A percentile compares a stretch with the other conserved stretches of the same genome.
Evolutionary conservation across 768 basidiomycete genomes (phyloP).

Genomic region (Filobasidium wieringae): DNA sequence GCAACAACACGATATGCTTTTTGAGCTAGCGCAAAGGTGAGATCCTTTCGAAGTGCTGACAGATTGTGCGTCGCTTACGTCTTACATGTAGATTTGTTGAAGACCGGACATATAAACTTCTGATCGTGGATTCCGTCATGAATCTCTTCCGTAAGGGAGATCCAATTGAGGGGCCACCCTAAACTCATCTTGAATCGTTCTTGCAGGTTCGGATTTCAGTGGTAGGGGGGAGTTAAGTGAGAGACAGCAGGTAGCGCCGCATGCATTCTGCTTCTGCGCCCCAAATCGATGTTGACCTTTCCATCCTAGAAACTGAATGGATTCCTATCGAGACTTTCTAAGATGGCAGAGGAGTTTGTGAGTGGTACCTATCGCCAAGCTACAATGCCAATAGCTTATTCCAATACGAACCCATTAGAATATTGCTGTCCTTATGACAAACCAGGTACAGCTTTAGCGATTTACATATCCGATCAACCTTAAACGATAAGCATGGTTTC

Average conservation of each 20-base stretch:
- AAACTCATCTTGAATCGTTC: no score
- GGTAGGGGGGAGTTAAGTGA: constrained; percentile 90
- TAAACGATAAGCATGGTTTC: background rate
- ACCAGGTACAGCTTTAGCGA: constrained; percentile 63
- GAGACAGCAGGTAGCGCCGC: constrained; percentile 73
- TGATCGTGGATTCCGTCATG: constrained; percentile 97
- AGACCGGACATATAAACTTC: constrained; percentile 32
- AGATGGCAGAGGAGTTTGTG: constrained; percentile 83
- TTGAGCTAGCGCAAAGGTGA: constrained; percentile 34
- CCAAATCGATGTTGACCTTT: constrained; percentile 7
- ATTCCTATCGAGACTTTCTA: constrained; percentile 78
- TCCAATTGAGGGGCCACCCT: no score
- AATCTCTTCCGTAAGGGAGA: constrained; percentile 60
- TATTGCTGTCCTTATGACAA: constrained; percentile 78
- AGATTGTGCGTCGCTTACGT: background rate
- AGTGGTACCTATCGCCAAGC: constrained; percentile 14
- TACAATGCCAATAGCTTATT: background rate
- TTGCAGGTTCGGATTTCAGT: constrained; percentile 60
- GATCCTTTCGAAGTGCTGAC: constrained; percentile 27
- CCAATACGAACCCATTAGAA: constrained; percentile 19
- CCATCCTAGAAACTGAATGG: constrained; percentile 58
- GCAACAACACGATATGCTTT: constrained; percentile 34
- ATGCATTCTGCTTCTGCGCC: constrained; percentile 1
- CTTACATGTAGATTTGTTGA: constrained; percentile 24
- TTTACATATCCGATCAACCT: constrained; percentile 44